Percentiles rank a stretch among this genome's conserved stretches.
These are phyloP conservation scores for Neopestalotiopsis rosae DNA, from an alignment of 2,329 filamentous ascomycete genomes.

Conservation along the genomic window DNA sequence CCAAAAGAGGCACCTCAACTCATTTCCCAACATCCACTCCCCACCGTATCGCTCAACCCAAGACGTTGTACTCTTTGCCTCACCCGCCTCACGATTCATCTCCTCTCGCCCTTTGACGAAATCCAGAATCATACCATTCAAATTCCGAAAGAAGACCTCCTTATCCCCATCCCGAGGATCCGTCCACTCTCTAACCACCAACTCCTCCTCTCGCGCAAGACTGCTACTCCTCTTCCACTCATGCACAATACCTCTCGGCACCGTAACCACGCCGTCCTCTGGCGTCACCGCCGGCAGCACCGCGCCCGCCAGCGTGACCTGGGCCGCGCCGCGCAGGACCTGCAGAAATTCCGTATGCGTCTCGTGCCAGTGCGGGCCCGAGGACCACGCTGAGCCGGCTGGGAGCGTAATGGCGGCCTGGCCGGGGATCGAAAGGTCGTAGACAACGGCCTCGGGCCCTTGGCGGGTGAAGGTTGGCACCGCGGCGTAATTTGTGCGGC, in stretches of 20 bases:
- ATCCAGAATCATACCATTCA: conserved; percentile 48
- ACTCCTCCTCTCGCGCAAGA: conserved; percentile 36
- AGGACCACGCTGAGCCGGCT: conserved; percentile 49
- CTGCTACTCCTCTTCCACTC: conserved; percentile 49
- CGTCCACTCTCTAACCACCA: conserved; percentile 51
- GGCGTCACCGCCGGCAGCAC: conserved; percentile 33
- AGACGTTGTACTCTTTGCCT: background rate
- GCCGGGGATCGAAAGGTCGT: conserved; percentile 41
- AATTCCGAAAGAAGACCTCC: conserved; percentile 54
- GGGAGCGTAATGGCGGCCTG: conserved; percentile 51
- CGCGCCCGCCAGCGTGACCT: conserved; percentile 36
- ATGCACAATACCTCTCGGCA: conserved; percentile 45
- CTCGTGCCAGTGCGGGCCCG: conserved; percentile 55
- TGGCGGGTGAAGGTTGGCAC: conserved; percentile 33
- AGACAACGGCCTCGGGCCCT: conserved; percentile 70
- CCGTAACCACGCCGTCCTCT: conserved; percentile 36
- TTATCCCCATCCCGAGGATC: conserved; percentile 50
- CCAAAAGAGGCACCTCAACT: conserved; percentile 31
- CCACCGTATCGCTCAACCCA: conserved; percentile 4
- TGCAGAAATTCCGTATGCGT: conserved; percentile 51
- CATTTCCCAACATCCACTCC: conserved; percentile 23
- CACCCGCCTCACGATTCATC: background rate
- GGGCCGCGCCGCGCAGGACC: conserved; percentile 35
- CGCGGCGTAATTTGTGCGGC: background rate
- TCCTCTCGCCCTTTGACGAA: conserved; percentile 13